These are phyloP conservation scores for Vachellia pachyceras DNA, from an alignment of 306 rosid genomes.

Conservation along the genomic window DNA sequence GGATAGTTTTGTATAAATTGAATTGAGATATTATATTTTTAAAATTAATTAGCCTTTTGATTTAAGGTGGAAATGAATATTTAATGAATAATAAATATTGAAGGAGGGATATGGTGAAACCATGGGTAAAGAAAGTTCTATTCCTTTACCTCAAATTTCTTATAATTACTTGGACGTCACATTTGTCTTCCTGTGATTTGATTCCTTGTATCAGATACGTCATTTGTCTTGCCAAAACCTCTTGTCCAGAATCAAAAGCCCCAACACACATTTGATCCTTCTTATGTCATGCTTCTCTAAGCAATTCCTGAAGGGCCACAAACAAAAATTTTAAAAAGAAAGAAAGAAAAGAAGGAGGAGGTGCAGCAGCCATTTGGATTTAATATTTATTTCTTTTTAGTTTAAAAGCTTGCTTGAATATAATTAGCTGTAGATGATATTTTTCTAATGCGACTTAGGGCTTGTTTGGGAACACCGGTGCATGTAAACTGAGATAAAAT, in stretches of 20 bases:
- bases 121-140: constrained; percentile 45
- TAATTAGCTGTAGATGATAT: too few relatives aligned
- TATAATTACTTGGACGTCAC: constrained; percentile 35
- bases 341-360: background rate
- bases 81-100: background rate
- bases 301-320: background rate
- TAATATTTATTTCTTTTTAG: too few relatives aligned
- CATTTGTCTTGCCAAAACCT: constrained; percentile 42
- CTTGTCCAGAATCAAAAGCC: constrained; percentile 35
- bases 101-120: constrained; percentile 1
- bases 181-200: constrained; percentile 43
- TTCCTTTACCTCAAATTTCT: constrained; percentile 38
- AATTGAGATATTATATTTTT: too few relatives aligned
- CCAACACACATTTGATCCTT: constrained; percentile 33
- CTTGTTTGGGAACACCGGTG: too few relatives aligned
- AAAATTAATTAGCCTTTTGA: too few relatives aligned
- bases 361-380: background rate
- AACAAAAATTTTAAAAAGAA: too few relatives aligned
- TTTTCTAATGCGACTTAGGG: too few relatives aligned
- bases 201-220: constrained; percentile 40
- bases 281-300: constrained; percentile 32
- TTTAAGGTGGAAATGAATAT: too few relatives aligned
- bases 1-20: too few relatives aligned
- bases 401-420: too few relatives aligned
- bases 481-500: too few relatives aligned